These are phyloP conservation scores for Punica granatum DNA, from an alignment of 345 rosid species.

Conservation along the genomic window DNA sequence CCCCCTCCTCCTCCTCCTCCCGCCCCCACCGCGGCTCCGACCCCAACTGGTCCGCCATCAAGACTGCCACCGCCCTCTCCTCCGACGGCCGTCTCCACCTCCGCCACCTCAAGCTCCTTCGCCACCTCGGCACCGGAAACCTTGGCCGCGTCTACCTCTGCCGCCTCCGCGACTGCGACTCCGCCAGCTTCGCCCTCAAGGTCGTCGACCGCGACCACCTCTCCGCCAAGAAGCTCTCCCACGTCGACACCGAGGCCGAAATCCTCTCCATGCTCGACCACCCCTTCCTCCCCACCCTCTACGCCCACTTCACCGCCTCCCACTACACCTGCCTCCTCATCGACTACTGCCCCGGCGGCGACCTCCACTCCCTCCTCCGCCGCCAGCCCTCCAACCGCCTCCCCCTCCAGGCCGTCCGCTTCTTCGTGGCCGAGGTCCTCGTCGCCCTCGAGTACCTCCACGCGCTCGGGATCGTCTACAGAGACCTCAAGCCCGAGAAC, in stretches of 20 bases:
- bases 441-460: slow-evolving; percentile 82
- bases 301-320: slow-evolving; percentile 61
- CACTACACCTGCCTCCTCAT: slow-evolving; percentile 84
- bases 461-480: slow-evolving; percentile 76
- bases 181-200: slow-evolving; percentile 48
- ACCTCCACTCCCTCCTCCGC: slow-evolving; percentile 71
- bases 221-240: slow-evolving; percentile 48
- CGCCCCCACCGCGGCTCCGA: slow-evolving; percentile 47
- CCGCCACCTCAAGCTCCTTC: slow-evolving; percentile 53
- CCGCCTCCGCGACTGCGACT: slow-evolving; percentile 48
- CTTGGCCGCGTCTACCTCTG: slow-evolving; percentile 70
- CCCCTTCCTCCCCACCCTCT: slow-evolving; percentile 76
- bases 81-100: slow-evolving; percentile 54
- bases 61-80: slow-evolving; percentile 47
- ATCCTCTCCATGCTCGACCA: slow-evolving; percentile 67
- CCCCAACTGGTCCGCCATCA: slow-evolving; percentile 57
- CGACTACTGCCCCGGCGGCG: slow-evolving; percentile 85
- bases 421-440: slow-evolving; percentile 77
- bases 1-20: slow-evolving; percentile 14
- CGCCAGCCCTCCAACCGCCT: slow-evolving; percentile 60
- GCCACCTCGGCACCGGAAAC: slow-evolving; percentile 63
- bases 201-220: slow-evolving; percentile 53
- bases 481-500: slow-evolving; percentile 93
- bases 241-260: slow-evolving; percentile 54
- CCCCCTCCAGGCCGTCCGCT: slow-evolving; percentile 49